Base-by-base conservation (phyloP, 2,329 filamentous ascomycete genomes). In the Trichoderma guizhouense region DNA sequence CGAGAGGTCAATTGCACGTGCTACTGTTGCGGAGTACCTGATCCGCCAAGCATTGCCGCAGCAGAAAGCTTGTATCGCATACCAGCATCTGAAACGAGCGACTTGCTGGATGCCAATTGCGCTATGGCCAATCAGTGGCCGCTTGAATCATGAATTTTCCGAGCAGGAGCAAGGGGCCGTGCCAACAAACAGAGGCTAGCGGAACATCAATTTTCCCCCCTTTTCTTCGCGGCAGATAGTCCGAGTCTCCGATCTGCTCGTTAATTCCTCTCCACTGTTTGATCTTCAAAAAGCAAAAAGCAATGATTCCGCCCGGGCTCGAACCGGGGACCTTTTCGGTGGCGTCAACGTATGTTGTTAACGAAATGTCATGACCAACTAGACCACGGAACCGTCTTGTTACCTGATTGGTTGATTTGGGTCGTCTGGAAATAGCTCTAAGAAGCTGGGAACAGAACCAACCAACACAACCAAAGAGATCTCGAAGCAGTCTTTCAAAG, bases 361-460 rank as follows among this genome's bases (percentile, higher is more conserved):
- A 72, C 71, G 71, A 72, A 72, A 72, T 72, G 71, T 72, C 71
- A 72, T 72, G 55, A 72, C 71, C 71, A 72, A 72, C 71, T 71
- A 72, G 71, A 72, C 71, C 71, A 72, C 71, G 71, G 60, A 72
- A 72, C 71, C 71, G 55, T 68, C 21, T 26, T 62, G 12, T 34
- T 26, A 26, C 9, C 51, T 72, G 71, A 69, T 72, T 69, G 71
- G 71, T 28, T 72, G 64, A 3, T 39, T 9, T 6, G n/a, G 3
- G 39, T 2, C 15, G 9, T 12, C 5, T 21, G 15, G 3, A 39
- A 62, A n/a, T n/a, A n/a, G 15, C 21, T 62, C 57, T 69, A 69
- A 53, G 21, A 69, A 62, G n/a, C 21, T 14, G 3, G 3, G 8
- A n/a, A 5, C 18, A n/a, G 18, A 18, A 34, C 7, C 26, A 11